Evolutionary conservation across 371 early-diverging fungal genomes (phyloP).

Genomic region (Mortierella sp.): DNA sequence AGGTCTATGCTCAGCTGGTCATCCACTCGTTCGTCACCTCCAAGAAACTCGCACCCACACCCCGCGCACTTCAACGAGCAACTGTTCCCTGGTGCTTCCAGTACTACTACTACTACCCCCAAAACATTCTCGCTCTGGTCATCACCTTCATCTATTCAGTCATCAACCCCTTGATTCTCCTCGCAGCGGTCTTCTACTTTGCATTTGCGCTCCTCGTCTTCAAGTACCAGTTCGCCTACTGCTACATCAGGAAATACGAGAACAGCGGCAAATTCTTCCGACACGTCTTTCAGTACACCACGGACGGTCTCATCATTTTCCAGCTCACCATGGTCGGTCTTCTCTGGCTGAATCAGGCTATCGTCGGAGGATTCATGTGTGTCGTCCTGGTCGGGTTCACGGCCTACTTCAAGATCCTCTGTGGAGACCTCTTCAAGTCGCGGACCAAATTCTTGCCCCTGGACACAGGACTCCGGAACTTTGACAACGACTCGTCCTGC

Average conservation of each 20-base stretch:
- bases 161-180: slow-evolving; percentile 87
- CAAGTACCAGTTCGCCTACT: slow-evolving; percentile 87
- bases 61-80: slow-evolving; percentile 71
- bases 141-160: slow-evolving; percentile 89
- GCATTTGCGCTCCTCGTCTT: slow-evolving; percentile 81
- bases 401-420: slow-evolving; percentile 67
- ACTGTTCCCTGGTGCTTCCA: slow-evolving; percentile 80
- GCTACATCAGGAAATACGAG: slow-evolving; percentile 91
- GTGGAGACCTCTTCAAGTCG: slow-evolving; percentile 69
- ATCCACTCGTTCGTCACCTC: slow-evolving; percentile 49
- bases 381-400: slow-evolving; percentile 69
- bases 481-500: slow-evolving; percentile 31
- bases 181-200: slow-evolving; percentile 84
- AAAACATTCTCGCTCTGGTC: slow-evolving; percentile 76
- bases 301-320: slow-evolving; percentile 86
- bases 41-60: slow-evolving; percentile 68
- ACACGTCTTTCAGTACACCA: slow-evolving; percentile 81
- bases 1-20: slow-evolving; percentile 66
- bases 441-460: slow-evolving; percentile 67
- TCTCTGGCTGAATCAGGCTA: slow-evolving; percentile 72
- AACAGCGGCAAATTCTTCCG: slow-evolving; percentile 84
- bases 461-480: slow-evolving; percentile 37
- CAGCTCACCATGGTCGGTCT: slow-evolving; percentile 90
- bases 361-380: slow-evolving; percentile 63
- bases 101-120: slow-evolving; percentile 75